Percentiles rank a stretch among this genome's conserved stretches.
These are phyloP conservation scores for Scenedesmus sp. DNA, from an alignment of 163 green algal species.

Conservation along the genomic window DNA sequence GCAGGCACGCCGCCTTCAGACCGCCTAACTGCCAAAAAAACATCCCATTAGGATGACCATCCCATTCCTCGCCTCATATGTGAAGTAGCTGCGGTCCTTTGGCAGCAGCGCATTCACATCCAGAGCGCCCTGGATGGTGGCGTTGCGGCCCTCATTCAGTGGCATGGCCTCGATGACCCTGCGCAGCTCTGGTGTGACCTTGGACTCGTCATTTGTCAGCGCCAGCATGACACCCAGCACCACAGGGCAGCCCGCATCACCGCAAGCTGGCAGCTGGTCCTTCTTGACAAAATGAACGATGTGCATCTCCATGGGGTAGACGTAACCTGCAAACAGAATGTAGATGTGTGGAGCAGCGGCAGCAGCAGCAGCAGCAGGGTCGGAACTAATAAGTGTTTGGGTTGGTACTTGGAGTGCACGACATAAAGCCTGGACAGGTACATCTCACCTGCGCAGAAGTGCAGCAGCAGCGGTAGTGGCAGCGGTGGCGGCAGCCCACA, in stretches of 20 bases:
- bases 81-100: neutral
- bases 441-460: too few species aligned
- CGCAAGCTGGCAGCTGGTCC: conserved; percentile 38
- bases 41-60: too few species aligned
- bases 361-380: too few species aligned
- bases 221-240: conserved; percentile 53
- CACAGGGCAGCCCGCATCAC: conserved; percentile 34
- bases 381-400: neutral
- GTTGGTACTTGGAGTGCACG: too few species aligned
- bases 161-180: conserved; percentile 38
- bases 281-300: conserved; percentile 52
- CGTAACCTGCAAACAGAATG: neutral
- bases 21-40: too few species aligned
- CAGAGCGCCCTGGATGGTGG: neutral
- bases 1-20: too few species aligned
- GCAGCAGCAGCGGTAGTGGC: neutral
- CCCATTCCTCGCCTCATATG: too few species aligned
- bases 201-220: conserved; percentile 20
- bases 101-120: conserved; percentile 32
- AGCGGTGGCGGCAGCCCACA: too few species aligned
- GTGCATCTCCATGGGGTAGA: conserved; percentile 56
- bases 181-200: conserved; percentile 7
- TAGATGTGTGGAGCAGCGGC: neutral
- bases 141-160: conserved; percentile 29
- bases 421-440: too few species aligned